phyloP scores from a whole-genome alignment of 2,329 filamentous ascomycete genomes.

The Cladosporium sp. region DNA sequence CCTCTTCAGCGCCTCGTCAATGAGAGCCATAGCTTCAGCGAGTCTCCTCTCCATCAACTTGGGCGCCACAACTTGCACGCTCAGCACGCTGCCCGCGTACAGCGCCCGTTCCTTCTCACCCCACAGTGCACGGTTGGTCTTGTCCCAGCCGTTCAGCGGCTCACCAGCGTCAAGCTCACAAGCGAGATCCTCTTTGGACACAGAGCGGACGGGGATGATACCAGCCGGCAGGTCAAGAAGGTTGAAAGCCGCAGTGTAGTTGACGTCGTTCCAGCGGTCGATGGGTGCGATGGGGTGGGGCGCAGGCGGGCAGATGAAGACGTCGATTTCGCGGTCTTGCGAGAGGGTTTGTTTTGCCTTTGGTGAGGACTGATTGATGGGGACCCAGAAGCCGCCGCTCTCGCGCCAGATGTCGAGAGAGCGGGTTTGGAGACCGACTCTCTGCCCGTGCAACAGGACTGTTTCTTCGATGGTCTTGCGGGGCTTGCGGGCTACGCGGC shows the following conservation, averaged over 20 bases:
- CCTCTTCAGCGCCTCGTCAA: constrained; percentile 49
- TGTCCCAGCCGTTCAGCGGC: constrained; percentile 60
- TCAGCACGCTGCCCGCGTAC: constrained; percentile 57
- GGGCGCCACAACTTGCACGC: constrained; percentile 60
- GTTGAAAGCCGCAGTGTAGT: constrained; percentile 64
- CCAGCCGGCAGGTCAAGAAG: constrained; percentile 65
- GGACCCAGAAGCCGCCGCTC: constrained; percentile 39
- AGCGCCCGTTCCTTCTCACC: constrained; percentile 54
- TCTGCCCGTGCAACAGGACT: constrained; percentile 56
- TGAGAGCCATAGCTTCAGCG: constrained; percentile 55
- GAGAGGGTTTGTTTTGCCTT: constrained; percentile 21
- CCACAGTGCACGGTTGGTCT: constrained; percentile 61
- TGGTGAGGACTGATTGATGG: constrained; percentile 12
- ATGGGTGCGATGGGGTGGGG: constrained; percentile 65
- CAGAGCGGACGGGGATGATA: constrained; percentile 55
- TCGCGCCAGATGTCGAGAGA: constrained; percentile 61
- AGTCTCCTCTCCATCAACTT: constrained; percentile 58
- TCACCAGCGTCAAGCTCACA: constrained; percentile 45
- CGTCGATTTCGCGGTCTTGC: constrained; percentile 51
- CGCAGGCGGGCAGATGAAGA: constrained; percentile 64
- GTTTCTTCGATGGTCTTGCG: constrained; percentile 52
- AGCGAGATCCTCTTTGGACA: constrained; percentile 54
- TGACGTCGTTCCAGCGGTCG: constrained; percentile 64
- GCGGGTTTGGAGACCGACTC: constrained; percentile 55
- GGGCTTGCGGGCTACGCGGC: constrained; percentile 53